phyloP scores from a whole-genome alignment of 768 basidiomycete genomes.

The Termitomyces sp. region DNA sequence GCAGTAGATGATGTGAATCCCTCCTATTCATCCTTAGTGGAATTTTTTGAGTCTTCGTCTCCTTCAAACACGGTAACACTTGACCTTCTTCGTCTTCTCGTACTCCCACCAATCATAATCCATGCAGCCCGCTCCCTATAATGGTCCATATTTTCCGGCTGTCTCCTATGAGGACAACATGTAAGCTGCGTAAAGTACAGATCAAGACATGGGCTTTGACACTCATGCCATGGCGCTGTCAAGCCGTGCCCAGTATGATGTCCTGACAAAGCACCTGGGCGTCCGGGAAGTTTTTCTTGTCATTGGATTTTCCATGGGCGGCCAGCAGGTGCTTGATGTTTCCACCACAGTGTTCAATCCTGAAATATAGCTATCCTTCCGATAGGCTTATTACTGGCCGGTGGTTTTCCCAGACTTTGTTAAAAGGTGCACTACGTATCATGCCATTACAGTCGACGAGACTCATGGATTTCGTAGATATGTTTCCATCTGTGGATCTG shows the following conservation, averaged over 20 bases:
- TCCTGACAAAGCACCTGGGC: conserved; percentile 46
- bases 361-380: background rate
- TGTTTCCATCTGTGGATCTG: conserved; percentile 51
- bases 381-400: conserved; percentile 56
- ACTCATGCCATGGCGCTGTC: background rate
- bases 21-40: conserved; percentile 1
- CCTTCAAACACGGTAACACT: conserved; percentile 55
- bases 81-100: background rate
- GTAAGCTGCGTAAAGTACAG: conserved; percentile 25
- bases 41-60: conserved; percentile 47
- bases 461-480: conserved; percentile 35
- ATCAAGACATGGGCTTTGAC: background rate
- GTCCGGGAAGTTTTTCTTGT: conserved; percentile 44
- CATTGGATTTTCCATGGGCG: conserved; percentile 63
- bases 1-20: conserved; percentile 9
- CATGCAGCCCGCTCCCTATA: conserved; percentile 48
- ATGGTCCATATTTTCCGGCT: conserved; percentile 57
- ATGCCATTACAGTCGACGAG: background rate
- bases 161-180: conserved; percentile 61
- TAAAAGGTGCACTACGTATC: conserved; percentile 33
- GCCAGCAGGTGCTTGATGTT: conserved; percentile 37
- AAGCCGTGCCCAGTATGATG: conserved; percentile 54
- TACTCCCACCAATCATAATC: background rate
- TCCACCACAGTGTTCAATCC: background rate
- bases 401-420: conserved; percentile 55